These are phyloP conservation scores for Torulaspora franciscae DNA, from an alignment of 805 yeast species.

Conservation along the genomic window DNA sequence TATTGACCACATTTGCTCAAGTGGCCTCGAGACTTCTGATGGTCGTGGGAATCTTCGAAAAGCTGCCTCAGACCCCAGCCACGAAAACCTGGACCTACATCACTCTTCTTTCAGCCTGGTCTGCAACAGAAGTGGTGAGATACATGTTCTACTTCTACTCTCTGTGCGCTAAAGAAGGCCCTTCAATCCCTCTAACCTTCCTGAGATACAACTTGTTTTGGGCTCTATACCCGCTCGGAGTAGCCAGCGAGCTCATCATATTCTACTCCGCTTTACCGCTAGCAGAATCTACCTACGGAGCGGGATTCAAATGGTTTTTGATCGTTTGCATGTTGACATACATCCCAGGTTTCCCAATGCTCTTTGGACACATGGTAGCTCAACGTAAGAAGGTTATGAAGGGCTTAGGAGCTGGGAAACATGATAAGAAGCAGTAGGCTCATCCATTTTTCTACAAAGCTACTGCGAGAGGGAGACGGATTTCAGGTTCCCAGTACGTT, in stretches of 20 bases:
- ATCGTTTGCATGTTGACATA: constrained; percentile 58
- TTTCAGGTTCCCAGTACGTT: background rate
- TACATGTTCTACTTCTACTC: constrained; percentile 64
- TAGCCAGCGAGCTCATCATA: constrained; percentile 72
- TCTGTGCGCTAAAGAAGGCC: constrained; percentile 33
- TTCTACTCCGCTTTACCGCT: constrained; percentile 65
- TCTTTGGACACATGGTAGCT: constrained; percentile 81
- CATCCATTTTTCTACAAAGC: background rate
- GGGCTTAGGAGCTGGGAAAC: constrained; percentile 22
- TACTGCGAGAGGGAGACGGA: background rate
- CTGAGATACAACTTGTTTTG: constrained; percentile 80
- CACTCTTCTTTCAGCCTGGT: constrained; percentile 78
- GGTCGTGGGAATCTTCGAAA: constrained; percentile 73
- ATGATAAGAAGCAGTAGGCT: constrained; percentile 5
- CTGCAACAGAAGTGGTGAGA: constrained; percentile 87
- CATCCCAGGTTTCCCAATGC: constrained; percentile 79
- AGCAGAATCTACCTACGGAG: constrained; percentile 52
- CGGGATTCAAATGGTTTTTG: constrained; percentile 50
- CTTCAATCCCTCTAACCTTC: constrained; percentile 63
- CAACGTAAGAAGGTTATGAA: constrained; percentile 79
- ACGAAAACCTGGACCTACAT: constrained; percentile 51
- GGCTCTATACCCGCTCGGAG: constrained; percentile 86
- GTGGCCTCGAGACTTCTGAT: constrained; percentile 79
- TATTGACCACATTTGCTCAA: constrained; percentile 79
- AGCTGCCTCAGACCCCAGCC: constrained; percentile 64